Evolutionary conservation across 2,329 filamentous ascomycete genomes (phyloP), one percentile per base, ranked within the genome.

Genomic region (Penicillium janthinellum): DNA sequence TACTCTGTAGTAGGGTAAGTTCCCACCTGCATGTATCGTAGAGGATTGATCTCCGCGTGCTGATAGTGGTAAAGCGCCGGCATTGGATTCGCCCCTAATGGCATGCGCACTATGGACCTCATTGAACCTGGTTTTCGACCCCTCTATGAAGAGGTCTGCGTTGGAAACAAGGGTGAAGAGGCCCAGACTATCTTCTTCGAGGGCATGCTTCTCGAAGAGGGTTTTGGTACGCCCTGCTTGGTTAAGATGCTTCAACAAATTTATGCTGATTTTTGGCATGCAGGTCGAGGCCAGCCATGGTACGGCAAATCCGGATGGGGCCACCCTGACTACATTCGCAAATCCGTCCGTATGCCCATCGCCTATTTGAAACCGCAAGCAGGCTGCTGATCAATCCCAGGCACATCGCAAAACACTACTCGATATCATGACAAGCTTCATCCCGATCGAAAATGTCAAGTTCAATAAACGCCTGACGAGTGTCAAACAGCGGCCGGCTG

Each of bases 1-100:
- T 64, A 61, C 49, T 64, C 61, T n/a, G 51, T 49, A 10, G 61
- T 62, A 42, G 61, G 61, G 61, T 64, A 28, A 51, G 51, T 56
- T 35, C 42, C 52, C 31, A 25, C 17, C 17, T 47, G 34, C 38
- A 28, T 38, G 34, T 51, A 47, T 41, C 17, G 47, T 42, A 44
- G 41, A 6, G n/a, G 14, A 20, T 20, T 48, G 6, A 48, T 31
- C 20, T 11, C 8, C 35, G 4, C 25, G 53, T 48, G 41, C 53
- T 56, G 53, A 56, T 35, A 14, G 39, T 37, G 28, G 12, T 48
- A 41, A 37, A 61, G 59, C 31, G 59, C 59, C 10, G 59, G 55
- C 25, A 61, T 61, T 44, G 59, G 59, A 48, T 61, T 61, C 35
- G 55, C 54, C 4, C 55, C 59, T 11, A 61, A 61, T 55, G 59